Evolutionary conservation across 179 eudicot genomes (phyloP).

Genomic region (Beta macrorhiza): DNA sequence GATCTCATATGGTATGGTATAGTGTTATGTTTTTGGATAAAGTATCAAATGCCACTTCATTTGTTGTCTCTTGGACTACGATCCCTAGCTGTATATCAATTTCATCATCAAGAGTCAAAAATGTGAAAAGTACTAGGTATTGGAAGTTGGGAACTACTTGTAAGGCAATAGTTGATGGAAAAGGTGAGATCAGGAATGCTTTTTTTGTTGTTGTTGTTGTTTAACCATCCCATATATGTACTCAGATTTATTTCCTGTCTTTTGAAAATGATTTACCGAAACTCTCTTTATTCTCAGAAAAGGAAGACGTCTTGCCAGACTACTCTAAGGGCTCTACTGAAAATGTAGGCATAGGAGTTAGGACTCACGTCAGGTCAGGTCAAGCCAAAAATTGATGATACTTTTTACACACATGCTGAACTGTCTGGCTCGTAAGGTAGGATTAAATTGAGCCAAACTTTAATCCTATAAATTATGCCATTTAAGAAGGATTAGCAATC

Average conservation of each 20-base stretch:
- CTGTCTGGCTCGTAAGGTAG: not conserved
- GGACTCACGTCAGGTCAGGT: not conserved
- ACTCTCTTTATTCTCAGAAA: not conserved
- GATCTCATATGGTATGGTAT: no score
- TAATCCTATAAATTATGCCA: not conserved
- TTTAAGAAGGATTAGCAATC: not conserved
- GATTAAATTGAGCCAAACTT: not conserved
- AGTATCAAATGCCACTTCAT: not conserved
- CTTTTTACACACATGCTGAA: not conserved
- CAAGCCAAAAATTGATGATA: not conserved
- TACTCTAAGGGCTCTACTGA: not conserved
- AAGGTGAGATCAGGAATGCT: not conserved
- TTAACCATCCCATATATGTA: not conserved
- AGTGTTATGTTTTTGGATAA: not conserved
- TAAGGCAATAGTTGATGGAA: not conserved
- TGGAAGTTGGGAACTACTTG: not conserved
- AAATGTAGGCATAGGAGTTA: not conserved
- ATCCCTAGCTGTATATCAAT: not conserved
- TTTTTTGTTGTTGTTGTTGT: not conserved
- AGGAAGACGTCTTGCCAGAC: not conserved
- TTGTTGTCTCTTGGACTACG: not conserved
- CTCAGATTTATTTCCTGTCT: not conserved
- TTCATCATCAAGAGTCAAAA: not conserved
- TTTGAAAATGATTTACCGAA: not conserved
- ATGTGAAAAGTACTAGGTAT: not conserved